Percentiles rank a stretch among this genome's conserved stretches.
Conservation (phyloP, 257 asterid genomes). For the Fraxinus cuspidata region DNA sequence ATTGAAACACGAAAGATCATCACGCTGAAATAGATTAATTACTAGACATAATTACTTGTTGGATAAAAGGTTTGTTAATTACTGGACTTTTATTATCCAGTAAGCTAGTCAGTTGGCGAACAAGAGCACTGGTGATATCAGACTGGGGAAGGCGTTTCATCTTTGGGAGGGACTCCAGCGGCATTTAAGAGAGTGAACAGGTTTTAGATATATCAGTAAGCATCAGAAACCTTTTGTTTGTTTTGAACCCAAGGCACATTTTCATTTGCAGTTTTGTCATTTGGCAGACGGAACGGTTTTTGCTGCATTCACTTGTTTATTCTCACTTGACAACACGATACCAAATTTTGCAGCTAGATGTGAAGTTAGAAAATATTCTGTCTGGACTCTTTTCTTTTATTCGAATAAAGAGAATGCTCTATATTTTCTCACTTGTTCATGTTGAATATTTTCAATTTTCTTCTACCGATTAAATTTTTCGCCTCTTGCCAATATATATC, state of each 20-base stretch:
- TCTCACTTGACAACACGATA: slow-evolving; percentile 5
- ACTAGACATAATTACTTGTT: not conserved
- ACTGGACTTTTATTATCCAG: slow-evolving; percentile 39
- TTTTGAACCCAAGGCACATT: not conserved
- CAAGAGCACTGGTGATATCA: slow-evolving; percentile 82
- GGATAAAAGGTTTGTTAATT: slow-evolving; percentile 1
- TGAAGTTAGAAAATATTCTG: slow-evolving; percentile 18
- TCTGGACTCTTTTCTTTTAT: not conserved
- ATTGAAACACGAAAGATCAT: not conserved
- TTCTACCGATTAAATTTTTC: not conserved
- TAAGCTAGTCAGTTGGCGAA: slow-evolving; percentile 97
- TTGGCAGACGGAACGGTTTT: not conserved
- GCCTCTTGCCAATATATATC: not conserved
- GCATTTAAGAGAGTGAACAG: slow-evolving; percentile 46
- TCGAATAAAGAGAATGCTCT: not conserved
- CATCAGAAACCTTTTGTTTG: not conserved
- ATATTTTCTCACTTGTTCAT: not conserved
- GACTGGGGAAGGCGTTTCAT: slow-evolving; percentile 89
- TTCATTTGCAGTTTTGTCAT: not conserved
- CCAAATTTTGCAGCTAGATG: slow-evolving; percentile 51
- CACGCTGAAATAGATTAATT: not conserved
- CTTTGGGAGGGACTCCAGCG: slow-evolving; percentile 92
- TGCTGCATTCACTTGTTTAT: not conserved
- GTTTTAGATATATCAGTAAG: slow-evolving; percentile 11
- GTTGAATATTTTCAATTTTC: not conserved